These are phyloP conservation scores for Trebouxia gelatinosa DNA, from an alignment of 163 green algal genomes.

Conservation along the genomic window DNA sequence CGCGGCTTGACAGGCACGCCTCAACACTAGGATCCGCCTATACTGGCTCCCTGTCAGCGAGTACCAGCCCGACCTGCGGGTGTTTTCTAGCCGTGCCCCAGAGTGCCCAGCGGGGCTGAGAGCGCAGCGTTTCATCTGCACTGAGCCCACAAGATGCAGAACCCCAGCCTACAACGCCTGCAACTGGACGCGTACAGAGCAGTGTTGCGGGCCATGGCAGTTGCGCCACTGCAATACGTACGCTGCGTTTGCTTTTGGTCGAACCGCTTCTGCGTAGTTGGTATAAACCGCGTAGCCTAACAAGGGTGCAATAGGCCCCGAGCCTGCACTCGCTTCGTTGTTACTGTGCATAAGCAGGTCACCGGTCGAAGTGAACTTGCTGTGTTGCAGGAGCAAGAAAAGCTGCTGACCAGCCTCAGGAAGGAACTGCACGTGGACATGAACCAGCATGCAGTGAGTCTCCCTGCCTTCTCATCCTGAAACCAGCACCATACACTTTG, in stretches of 20 bases:
- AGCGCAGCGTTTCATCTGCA: background rate
- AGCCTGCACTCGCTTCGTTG: background rate
- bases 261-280: background rate
- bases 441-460: background rate
- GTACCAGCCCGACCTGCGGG: no score
- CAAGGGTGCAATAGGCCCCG: no score
- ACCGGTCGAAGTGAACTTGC: no score
- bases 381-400: constrained; percentile 27
- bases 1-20: no score
- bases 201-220: constrained; percentile 5
- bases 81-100: no score
- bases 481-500: no score
- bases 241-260: background rate
- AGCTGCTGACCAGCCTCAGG: constrained; percentile 19
- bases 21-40: no score
- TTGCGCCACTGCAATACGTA: constrained; percentile 17
- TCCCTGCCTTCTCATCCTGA: background rate
- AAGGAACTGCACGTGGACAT: background rate
- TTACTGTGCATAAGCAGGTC: background rate
- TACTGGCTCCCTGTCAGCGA: no score
- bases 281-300: background rate
- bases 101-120: background rate
- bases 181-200: constrained; percentile 18
- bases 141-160: background rate
- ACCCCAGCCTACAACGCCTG: constrained; percentile 1